Percentiles rank a stretch among this genome's conserved stretches.
These are phyloP conservation scores for Hibiscus syriacus DNA, from an alignment of 345 rosid species.

Conservation along the genomic window DNA sequence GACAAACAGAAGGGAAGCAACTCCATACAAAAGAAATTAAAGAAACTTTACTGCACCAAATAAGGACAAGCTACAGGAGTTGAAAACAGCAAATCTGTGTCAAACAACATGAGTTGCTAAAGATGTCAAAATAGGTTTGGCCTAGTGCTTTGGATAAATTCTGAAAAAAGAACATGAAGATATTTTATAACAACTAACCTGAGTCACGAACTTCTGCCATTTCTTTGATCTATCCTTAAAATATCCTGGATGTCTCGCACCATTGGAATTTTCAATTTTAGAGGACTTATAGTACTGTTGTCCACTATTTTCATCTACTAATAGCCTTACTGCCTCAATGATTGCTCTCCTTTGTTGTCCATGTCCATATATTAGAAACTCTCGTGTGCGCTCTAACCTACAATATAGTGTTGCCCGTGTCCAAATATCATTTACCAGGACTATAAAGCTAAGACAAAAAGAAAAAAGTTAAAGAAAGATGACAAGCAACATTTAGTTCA, in stretches of 20 bases:
- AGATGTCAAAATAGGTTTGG: background rate
- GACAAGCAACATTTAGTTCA: background rate
- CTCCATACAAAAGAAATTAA: background rate
- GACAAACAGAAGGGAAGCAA: background rate
- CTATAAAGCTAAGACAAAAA: conserved; percentile 8
- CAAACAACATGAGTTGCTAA: background rate
- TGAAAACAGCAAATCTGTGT: background rate
- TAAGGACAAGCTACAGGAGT: background rate
- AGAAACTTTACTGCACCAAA: background rate
- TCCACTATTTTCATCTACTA: conserved; percentile 48
- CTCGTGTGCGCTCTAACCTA: conserved; percentile 80
- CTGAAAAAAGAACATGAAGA: background rate
- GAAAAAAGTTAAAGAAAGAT: background rate
- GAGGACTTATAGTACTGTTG: conserved; percentile 25
- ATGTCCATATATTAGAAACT: conserved; percentile 78
- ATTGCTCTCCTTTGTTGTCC: conserved; percentile 95
- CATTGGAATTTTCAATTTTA: conserved; percentile 29
- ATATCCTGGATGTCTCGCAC: conserved; percentile 34
- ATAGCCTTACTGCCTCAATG: conserved; percentile 77
- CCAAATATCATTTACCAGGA: conserved; percentile 12
- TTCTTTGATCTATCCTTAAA: conserved; percentile 74
- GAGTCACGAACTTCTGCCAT: conserved; percentile 87
- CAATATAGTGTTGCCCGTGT: conserved; percentile 6
- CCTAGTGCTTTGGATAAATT: background rate
- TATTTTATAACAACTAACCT: conserved; percentile 38